A percentile compares a stretch with the other conserved stretches of the same genome.
phyloP scores from a whole-genome alignment of 2,329 filamentous ascomycete genomes.

The Juglanconis sp. region DNA sequence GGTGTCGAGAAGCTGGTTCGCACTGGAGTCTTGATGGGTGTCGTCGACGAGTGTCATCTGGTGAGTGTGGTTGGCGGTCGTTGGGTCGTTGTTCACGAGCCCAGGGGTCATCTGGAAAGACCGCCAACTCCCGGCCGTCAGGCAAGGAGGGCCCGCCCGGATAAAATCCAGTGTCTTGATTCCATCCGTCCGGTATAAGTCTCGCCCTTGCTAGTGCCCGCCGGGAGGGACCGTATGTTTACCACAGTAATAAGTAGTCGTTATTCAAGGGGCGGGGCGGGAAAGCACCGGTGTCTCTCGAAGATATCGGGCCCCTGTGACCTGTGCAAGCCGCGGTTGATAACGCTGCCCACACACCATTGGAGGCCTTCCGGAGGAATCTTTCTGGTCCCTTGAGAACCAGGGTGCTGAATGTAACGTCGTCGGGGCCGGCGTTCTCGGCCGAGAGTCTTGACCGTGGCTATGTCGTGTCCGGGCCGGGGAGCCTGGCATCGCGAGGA shows the following conservation, averaged over 20 bases:
- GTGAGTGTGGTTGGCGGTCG: neutral
- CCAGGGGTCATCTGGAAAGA: neutral
- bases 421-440: no score
- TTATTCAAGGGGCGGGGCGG: neutral
- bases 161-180: slow-evolving; percentile 5
- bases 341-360: no score
- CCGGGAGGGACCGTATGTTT: neutral
- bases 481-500: no score
- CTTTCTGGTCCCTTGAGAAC: no score
- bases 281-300: neutral
- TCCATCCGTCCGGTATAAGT: slow-evolving; percentile 7
- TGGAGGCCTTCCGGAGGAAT: no score
- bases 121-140: neutral
- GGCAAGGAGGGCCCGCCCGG: neutral
- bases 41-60: neutral
- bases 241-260: no score
- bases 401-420: no score
- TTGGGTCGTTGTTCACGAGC: neutral
- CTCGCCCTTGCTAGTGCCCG: neutral
- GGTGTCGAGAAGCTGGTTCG: neutral
- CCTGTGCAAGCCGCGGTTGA: no score
- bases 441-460: no score
- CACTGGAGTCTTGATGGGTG: neutral
- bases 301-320: no score
- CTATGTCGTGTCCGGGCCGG: no score